Base-by-base conservation (phyloP, 164 flowering plant genomes). In the Aristolochia californica region DNA sequence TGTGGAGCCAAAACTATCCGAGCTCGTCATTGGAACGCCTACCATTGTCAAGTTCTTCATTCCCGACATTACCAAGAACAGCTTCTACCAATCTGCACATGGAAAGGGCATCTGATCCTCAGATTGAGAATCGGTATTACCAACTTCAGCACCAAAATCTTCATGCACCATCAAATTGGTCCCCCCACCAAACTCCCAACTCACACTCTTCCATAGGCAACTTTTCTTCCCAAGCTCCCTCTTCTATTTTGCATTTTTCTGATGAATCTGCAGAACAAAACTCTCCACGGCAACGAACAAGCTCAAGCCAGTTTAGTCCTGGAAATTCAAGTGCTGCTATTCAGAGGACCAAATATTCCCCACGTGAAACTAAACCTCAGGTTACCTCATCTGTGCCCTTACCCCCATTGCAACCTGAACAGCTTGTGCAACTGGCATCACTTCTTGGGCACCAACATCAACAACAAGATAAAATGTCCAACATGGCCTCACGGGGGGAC, bases 361-460 rank as follows among this genome's bases (percentile, higher is more conserved):
- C 60, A 24, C 74, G 53, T 43, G 81, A 78, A 56, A 66, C 51
- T 16, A 75, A 66, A 45, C 60, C 73, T 52, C 66, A 75, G 47
- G 63, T 47, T 26, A 60, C 75, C 54, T 45, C 66, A 10, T 47
- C 82, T 13, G 12, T 27, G 53, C 61, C 80, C 17, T 38, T 60
- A 56, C 55, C 77, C 18, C 68, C 66, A 15, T 56, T 81, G 58
- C 83, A 77, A 55, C 69, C 91, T 5, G 86, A 84, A 45, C 91
- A 85, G 60, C 77, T 87, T 56, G 82, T 84, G 30, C 85, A 82
- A 56, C 56, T 87, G 59, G 83, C 94, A n/a, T 70, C 87, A 58
- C 79, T 87, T 68, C 77, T 83, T 57, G 82, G 80, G 43, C 83
- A 80, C 11, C 40, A 12, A 63, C 75, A 70, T 48, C 70, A 78